These are phyloP conservation scores for Saccharomycopsis oosterbeekiorum DNA, from an alignment of 805 yeast species.

Conservation along the genomic window DNA sequence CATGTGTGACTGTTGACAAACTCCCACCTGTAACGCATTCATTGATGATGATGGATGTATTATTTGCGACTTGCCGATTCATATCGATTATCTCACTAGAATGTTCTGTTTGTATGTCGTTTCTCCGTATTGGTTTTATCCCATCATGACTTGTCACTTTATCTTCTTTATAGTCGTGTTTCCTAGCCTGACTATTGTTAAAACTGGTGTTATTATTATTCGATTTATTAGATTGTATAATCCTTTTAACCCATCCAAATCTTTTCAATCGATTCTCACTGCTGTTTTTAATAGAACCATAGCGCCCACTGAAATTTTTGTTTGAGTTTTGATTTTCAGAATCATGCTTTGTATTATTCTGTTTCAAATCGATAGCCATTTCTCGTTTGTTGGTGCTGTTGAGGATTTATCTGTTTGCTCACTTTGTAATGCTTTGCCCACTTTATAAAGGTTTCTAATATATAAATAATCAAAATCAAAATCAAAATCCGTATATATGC, in stretches of 20 bases:
- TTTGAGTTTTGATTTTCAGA: background rate
- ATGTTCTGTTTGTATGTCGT: background rate
- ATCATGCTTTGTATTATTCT: background rate
- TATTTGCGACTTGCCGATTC: background rate
- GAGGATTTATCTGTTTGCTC: background rate
- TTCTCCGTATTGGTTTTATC: background rate
- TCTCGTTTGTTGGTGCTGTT: background rate
- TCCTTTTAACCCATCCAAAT: constrained; percentile 18
- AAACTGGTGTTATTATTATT: background rate
- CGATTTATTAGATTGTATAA: constrained; percentile 15
- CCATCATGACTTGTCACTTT: background rate
- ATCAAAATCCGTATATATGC: too few species aligned
- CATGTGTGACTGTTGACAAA: background rate
- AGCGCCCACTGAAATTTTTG: background rate
- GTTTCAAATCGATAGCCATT: background rate
- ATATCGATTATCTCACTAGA: background rate
- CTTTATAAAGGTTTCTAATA: background rate
- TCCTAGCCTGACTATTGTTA: background rate
- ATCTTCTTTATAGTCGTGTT: background rate
- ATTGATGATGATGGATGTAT: background rate
- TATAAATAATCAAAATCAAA: too few species aligned
- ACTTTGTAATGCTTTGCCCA: background rate
- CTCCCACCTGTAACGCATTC: background rate
- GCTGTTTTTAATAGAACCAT: background rate
- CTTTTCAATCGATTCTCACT: constrained; percentile 8